These are phyloP conservation scores for Dissoconium aciculare DNA, from an alignment of 2,329 filamentous ascomycete genomes.

Conservation along the genomic window DNA sequence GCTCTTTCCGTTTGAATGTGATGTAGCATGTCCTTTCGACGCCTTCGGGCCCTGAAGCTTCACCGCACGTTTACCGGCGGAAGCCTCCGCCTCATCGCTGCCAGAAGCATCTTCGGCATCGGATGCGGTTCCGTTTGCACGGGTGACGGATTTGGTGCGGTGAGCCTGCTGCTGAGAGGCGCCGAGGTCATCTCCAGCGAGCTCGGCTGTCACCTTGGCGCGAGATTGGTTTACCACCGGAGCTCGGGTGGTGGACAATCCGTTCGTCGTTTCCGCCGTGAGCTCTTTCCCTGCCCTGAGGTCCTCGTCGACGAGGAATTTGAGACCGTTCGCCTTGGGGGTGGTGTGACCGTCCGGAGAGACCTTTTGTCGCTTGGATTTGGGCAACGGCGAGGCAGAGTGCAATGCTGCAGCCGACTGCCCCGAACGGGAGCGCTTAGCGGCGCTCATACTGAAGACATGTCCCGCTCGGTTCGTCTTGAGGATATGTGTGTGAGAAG, in stretches of 20 bases:
- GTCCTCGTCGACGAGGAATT: constrained; percentile 24
- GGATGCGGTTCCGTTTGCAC: constrained; percentile 24
- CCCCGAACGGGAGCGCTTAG: constrained; percentile 20
- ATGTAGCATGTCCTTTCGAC: constrained; percentile 13
- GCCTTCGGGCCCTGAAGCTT: constrained; percentile 3
- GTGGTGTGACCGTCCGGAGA: constrained; percentile 18
- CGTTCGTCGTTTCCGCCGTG: constrained; percentile 37
- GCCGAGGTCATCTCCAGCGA: constrained; percentile 25
- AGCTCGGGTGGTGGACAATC: constrained; percentile 35
- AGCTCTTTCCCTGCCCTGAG: constrained; percentile 25
- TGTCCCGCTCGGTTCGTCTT: constrained; percentile 8
- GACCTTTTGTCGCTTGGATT: constrained; percentile 22
- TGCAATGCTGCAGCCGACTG: constrained; percentile 15
- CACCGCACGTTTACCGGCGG: constrained; percentile 5
- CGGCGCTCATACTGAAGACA: constrained; percentile 23
- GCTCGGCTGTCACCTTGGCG: constrained; percentile 33
- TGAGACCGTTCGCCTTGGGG: constrained; percentile 16
- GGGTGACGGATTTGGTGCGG: constrained; percentile 5
- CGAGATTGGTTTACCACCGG: constrained; percentile 43
- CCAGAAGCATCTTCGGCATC: constrained; percentile 28
- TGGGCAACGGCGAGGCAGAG: constrained; percentile 17
- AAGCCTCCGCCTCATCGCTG: constrained; percentile 13
- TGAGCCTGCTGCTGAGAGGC: constrained; percentile 13
- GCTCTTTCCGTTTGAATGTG: constrained; percentile 17
- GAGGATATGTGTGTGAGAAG: no score